A percentile compares a stretch with the other conserved stretches of the same genome.
phyloP scores from a whole-genome alignment of 331 rosid species.

The Dryas integrifolia region DNA sequence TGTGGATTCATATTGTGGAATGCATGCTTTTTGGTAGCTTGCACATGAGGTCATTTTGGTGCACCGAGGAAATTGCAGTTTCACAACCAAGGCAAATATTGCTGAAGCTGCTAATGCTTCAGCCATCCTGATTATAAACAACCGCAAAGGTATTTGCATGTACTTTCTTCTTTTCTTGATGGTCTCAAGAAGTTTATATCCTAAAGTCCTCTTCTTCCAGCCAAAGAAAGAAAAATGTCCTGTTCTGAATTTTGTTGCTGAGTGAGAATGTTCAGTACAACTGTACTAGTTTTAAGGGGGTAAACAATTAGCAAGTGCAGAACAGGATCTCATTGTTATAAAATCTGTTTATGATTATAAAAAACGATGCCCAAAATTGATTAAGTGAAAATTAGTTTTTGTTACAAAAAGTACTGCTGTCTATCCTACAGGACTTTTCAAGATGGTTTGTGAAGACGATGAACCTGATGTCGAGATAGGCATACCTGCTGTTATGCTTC shows the following conservation, averaged over 20 bases:
- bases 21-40: conserved; percentile 59
- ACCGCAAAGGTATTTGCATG: conserved; percentile 59
- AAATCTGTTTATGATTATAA: not conserved
- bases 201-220: not conserved
- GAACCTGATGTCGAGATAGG: conserved; percentile 69
- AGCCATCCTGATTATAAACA: conserved; percentile 85
- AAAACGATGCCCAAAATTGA: not conserved
- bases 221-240: not conserved
- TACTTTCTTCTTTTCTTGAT: conserved; percentile 9
- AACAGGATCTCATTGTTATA: not conserved
- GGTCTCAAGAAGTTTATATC: not conserved
- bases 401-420: conserved; percentile 24
- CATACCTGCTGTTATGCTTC: conserved; percentile 97
- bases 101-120: conserved; percentile 85
- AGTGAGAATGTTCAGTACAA: not conserved
- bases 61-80: conserved; percentile 89
- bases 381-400: conserved; percentile 7
- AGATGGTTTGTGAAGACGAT: conserved; percentile 89
- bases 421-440: conserved; percentile 72
- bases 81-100: conserved; percentile 84
- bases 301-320: not conserved
- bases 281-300: not conserved
- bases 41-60: conserved; percentile 78
- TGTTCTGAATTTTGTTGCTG: not conserved
- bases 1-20: conserved; percentile 34